Evolutionary conservation across 2,329 filamentous ascomycete species (phyloP), one percentile per base, ranked within the genome.

Genomic region (Neonectria punicea): DNA sequence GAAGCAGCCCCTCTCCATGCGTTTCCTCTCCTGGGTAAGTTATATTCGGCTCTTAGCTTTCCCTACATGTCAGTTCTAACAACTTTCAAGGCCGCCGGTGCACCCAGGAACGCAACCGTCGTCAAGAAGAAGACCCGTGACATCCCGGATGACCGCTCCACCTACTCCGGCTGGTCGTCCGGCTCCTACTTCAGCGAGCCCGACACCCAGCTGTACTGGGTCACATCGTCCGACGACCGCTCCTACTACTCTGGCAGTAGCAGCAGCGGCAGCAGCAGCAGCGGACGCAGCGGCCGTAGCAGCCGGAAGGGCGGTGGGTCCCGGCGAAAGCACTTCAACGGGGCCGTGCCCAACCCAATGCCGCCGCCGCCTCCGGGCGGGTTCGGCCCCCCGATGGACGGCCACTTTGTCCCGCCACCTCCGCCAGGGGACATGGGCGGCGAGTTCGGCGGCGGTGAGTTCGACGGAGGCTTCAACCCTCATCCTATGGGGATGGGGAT

Each of bases 41-140:
- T 39, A 5, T n/a, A 5, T n/a, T n/a, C 6, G 14, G 36, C 36
- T 16, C 14, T 39, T 6, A 8, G 6, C 6, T 16, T 6, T 4
- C 6, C 6, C 16, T 20, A 20, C 4, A 43, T n/a, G 8, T 43
- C n/a, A 4, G n/a, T 3, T 18, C 39, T 43, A 43, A 43, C 39
- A 43, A 5, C 9, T 4, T 11, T 11, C 3, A 43, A 20, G 39
- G 73, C 70, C 18, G 72, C 73, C 9, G 75, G 75, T 20, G 69
- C 69, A 18, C 75, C 75, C 2, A 61, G 65, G 3, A 65, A 68
- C 32, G 70, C 73, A 4, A 72, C 68, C 5, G 68, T 61, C 2
- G 61, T 75, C 46, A 75, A 71, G 68, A 76, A 75, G 67, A 76
- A 69, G 60, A 72, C 69, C 3, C 66, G 74, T 32, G 74, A 76